Evolutionary conservation across 2,329 filamentous ascomycete species (phyloP), one percentile per base, ranked within the genome.

Genomic region (Fusarium scirpi): DNA sequence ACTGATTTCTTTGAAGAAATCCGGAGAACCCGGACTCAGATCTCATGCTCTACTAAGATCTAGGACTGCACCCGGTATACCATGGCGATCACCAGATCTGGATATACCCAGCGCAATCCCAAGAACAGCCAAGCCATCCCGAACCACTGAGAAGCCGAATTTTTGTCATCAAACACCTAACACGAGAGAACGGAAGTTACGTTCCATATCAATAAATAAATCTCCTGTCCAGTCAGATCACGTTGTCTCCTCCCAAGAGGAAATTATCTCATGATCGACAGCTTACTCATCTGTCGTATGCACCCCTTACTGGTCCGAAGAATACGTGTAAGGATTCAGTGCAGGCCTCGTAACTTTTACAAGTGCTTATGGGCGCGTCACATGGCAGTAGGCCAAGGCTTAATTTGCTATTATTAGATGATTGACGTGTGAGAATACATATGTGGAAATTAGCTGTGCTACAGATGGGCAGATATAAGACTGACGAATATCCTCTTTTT

Each of bases 311-410:
- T 69, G 67, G 67, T 38, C 34, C 34, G n/a, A 7, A 2, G 9
- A 10, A 43, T 54, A 48, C 46, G 58, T 40, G 57, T 46, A 56
- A 59, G 44, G 58, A 43, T 40, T 20, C 29, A 13, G 9, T 55
- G 30, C 27, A 48, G n/a, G 15, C 38, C 46, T 62, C 56, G 45
- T 62, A 57, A 47, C 51, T 18, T 51, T 30, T 34, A 6, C 57
- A 59, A 59, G 57, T 70, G 65, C 64, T 67, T 47, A 64, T 64
- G 69, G 25, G n/a, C 22, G 52, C 40, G 51, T 63, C 57, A 63
- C 47, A 58, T 44, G 22, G 46, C 62, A 62, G 57, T 34, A 48
- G 41, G 49, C 30, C 34, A 44, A 40, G 22, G 8, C n/a, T 25
- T 16, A 47, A 18, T 41, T 32, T 34, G 4, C 67, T 69, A 69